Conservation (phyloP, 2,329 filamentous ascomycete genomes). For the Hypoxylon sp. region DNA sequence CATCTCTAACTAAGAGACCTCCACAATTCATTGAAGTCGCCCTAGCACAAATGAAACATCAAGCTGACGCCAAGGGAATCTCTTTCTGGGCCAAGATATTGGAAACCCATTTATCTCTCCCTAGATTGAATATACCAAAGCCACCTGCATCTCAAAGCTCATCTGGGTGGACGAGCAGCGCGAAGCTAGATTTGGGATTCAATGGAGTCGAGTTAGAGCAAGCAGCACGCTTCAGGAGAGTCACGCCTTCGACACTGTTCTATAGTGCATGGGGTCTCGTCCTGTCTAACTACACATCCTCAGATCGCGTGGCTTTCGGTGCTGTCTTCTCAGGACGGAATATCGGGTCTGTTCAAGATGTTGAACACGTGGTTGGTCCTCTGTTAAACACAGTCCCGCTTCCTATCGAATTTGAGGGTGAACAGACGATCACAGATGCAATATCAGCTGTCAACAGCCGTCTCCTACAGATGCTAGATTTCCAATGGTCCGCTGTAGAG, state of each 20-base stretch:
- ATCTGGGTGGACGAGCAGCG: neutral
- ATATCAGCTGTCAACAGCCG: neutral
- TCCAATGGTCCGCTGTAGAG: neutral
- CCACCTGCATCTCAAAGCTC: neutral
- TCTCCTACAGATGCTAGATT: neutral
- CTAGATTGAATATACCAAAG: neutral
- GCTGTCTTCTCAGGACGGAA: slow-evolving; percentile 28
- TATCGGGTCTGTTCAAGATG: neutral
- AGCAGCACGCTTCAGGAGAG: neutral
- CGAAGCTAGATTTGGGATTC: neutral
- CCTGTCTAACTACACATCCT: slow-evolving; percentile 26
- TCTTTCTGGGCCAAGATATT: neutral
- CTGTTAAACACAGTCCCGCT: neutral
- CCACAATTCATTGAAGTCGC: neutral
- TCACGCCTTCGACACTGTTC: slow-evolving; percentile 15
- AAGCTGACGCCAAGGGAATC: neutral
- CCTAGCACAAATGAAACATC: neutral
- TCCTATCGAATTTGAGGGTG: neutral
- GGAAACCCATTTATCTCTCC: neutral
- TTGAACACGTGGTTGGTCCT: neutral
- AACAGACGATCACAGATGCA: neutral
- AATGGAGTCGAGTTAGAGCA: neutral
- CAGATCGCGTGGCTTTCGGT: slow-evolving; percentile 29
- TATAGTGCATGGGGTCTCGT: slow-evolving; percentile 29
- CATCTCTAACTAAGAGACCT: neutral